Evolutionary conservation across 768 basidiomycete species (phyloP).

Genomic region (Paxillus rubicundulus): DNA sequence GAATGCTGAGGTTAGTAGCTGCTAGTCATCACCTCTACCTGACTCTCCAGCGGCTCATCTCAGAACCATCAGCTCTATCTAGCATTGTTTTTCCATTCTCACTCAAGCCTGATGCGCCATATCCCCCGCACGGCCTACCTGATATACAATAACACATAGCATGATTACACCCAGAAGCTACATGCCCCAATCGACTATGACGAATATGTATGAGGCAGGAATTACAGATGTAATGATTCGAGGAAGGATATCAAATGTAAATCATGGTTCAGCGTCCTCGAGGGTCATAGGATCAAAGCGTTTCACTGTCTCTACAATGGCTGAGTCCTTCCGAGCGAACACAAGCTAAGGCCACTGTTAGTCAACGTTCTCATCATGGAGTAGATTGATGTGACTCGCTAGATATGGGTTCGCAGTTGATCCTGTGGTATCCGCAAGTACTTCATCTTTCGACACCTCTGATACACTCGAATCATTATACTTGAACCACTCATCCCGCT

Average conservation of each 20-base stretch:
- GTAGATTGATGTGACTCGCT: slow-evolving; percentile 43
- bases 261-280: slow-evolving; percentile 30
- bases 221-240: slow-evolving; percentile 10
- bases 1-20: slow-evolving; percentile 17
- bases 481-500: slow-evolving; percentile 89
- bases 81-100: background rate
- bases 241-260: slow-evolving; percentile 27
- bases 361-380: background rate
- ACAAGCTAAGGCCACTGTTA: slow-evolving; percentile 55
- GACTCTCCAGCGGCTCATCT: background rate
- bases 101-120: background rate
- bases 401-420: slow-evolving; percentile 88
- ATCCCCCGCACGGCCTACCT: background rate
- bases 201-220: slow-evolving; percentile 12
- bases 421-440: slow-evolving; percentile 87
- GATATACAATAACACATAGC: slow-evolving; percentile 9
- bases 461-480: slow-evolving; percentile 92
- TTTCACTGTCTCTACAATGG: slow-evolving; percentile 80
- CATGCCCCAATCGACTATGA: slow-evolving; percentile 3
- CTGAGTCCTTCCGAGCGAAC: slow-evolving; percentile 74
- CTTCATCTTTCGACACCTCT: slow-evolving; percentile 74
- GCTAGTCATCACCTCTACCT: background rate
- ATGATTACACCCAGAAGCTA: slow-evolving; percentile 13
- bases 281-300: slow-evolving; percentile 42
- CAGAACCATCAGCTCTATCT: too few species aligned